Evolutionary conservation across 345 rosid species (phyloP).

Genomic region (Hypericum androsaemum): DNA sequence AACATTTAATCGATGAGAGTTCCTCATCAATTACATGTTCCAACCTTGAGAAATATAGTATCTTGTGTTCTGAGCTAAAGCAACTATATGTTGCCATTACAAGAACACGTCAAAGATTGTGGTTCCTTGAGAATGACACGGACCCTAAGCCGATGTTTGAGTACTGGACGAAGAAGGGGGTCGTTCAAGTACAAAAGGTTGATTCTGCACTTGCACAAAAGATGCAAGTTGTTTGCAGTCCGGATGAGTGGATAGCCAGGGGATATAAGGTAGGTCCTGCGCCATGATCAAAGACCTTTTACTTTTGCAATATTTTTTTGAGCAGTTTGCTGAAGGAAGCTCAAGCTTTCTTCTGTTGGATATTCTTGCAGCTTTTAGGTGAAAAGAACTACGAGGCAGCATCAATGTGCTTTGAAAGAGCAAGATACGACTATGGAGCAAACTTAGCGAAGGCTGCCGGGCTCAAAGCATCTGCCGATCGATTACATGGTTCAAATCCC

Average conservation of each 20-base stretch:
- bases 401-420: constrained; percentile 39
- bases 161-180: constrained; percentile 26
- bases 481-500: constrained; percentile 23
- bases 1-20: constrained; percentile 18
- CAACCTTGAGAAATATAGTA: too few species aligned
- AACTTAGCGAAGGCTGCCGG: constrained; percentile 33
- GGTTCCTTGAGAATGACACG: constrained; percentile 37
- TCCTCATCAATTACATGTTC: constrained; percentile 23
- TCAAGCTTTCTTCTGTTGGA: not conserved
- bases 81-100: constrained; percentile 45
- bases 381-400: constrained; percentile 39
- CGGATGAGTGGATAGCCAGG: constrained; percentile 37
- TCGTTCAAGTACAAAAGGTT: constrained; percentile 26
- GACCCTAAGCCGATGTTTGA: constrained; percentile 33
- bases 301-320: too few species aligned
- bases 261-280: constrained; percentile 31
- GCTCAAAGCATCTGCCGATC: constrained; percentile 34
- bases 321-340: too few species aligned
- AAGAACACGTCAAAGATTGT: constrained; percentile 42
- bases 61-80: constrained; percentile 42
- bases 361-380: constrained; percentile 30
- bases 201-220: constrained; percentile 29
- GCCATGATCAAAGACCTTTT: too few species aligned
- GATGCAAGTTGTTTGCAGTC: constrained; percentile 38
- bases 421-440: constrained; percentile 29